Conservation (phyloP, 768 basidiomycete genomes). For the Xerocomellus amylosporus region DNA sequence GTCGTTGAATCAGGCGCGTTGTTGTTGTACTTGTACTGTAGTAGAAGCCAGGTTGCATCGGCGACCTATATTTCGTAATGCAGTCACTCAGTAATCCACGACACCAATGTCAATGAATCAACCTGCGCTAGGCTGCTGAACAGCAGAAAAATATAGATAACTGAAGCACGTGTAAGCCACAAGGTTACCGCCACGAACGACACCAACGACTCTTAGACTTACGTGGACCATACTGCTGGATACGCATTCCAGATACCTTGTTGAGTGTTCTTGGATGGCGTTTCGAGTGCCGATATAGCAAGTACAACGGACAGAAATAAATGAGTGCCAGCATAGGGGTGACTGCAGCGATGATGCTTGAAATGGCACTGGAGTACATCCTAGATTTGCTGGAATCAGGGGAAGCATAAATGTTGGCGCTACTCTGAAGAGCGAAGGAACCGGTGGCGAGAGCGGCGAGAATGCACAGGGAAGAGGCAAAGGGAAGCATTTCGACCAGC, state of each 20-base stretch:
- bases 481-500: slow-evolving; percentile 39
- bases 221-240: slow-evolving; percentile 56
- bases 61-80: slow-evolving; percentile 39
- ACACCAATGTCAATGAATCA: neutral
- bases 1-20: slow-evolving; percentile 48
- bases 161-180: slow-evolving; percentile 33
- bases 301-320: slow-evolving; percentile 51
- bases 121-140: slow-evolving; percentile 49
- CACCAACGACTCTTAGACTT: slow-evolving; percentile 18
- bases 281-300: slow-evolving; percentile 46
- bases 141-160: slow-evolving; percentile 51
- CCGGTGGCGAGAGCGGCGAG: slow-evolving; percentile 34
- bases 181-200: slow-evolving; percentile 1
- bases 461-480: slow-evolving; percentile 34
- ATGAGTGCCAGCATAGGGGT: slow-evolving; percentile 37
- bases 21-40: slow-evolving; percentile 52
- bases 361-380: slow-evolving; percentile 36
- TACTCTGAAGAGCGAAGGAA: slow-evolving; percentile 30
- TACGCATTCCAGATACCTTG: slow-evolving; percentile 44
- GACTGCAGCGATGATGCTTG: slow-evolving; percentile 35
- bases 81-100: slow-evolving; percentile 1
- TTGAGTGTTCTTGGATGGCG: slow-evolving; percentile 48
- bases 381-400: slow-evolving; percentile 28
- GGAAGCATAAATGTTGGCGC: slow-evolving; percentile 6
- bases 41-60: slow-evolving; percentile 54